A percentile compares a stretch with the other conserved stretches of the same genome.
Evolutionary conservation across 73 alveolate species (phyloP).

Genomic region (Paramecium biaurelia): DNA sequence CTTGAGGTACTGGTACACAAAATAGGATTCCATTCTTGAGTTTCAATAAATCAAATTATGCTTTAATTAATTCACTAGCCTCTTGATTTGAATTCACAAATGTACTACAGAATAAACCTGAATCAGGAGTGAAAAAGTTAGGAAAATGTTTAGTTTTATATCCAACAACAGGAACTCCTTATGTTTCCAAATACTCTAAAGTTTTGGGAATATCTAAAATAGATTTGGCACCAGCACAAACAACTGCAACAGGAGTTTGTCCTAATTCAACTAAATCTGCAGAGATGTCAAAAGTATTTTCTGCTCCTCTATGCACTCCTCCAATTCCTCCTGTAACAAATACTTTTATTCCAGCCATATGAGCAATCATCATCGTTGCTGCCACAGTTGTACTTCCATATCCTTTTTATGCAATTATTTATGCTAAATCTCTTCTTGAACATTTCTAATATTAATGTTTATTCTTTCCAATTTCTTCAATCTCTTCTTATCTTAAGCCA

Average conservation of each 20-base stretch:
- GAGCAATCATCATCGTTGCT: conserved; percentile 89
- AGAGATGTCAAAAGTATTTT: conserved; percentile 85
- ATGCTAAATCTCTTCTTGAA: conserved; percentile 89
- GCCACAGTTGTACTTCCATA: conserved; percentile 96
- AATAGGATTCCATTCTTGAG: conserved; percentile 81
- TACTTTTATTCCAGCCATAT: conserved; percentile 86
- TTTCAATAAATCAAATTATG: conserved; percentile 67
- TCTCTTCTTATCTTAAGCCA: conserved; percentile 81
- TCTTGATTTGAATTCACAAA: not conserved
- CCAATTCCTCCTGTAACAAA: conserved; percentile 98
- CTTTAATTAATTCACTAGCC: conserved; percentile 51
- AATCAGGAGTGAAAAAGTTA: not conserved
- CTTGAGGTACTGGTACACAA: conserved; percentile 87
- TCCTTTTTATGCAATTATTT: conserved; percentile 77
- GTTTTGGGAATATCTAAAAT: conserved; percentile 83
- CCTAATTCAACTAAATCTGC: conserved; percentile 90
- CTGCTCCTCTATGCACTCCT: conserved; percentile 96
- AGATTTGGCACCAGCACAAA: conserved; percentile 61
- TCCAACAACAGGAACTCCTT: conserved; percentile 80
- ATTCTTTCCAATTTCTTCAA: conserved; percentile 82
- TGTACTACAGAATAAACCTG: not conserved
- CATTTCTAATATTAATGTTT: conserved; percentile 80
- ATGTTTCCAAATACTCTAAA: conserved; percentile 76
- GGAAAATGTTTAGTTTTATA: not conserved
- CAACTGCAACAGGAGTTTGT: conserved; percentile 65